Conservation (phyloP, 805 yeast genomes). For the Metschnikowia picachoensis region DNA sequence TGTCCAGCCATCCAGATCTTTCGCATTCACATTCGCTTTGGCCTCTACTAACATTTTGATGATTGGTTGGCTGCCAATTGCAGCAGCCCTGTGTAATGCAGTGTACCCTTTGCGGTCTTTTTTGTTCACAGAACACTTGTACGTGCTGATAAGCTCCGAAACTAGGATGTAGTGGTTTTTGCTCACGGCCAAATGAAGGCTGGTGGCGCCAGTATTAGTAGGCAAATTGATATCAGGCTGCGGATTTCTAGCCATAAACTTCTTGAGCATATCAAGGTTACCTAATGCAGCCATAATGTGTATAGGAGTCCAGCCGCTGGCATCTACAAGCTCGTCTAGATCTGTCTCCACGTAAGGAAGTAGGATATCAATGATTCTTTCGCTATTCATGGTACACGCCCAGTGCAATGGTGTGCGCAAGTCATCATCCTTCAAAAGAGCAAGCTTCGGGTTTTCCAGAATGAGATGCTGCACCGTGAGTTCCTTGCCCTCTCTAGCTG, state of each 20-base stretch:
- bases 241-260: slow-evolving; percentile 46
- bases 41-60: slow-evolving; percentile 50
- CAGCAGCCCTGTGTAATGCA: slow-evolving; percentile 80
- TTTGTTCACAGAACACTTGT: slow-evolving; percentile 57
- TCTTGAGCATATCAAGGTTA: slow-evolving; percentile 46
- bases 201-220: slow-evolving; percentile 63
- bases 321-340: slow-evolving; percentile 65
- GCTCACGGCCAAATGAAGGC: slow-evolving; percentile 72
- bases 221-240: slow-evolving; percentile 53
- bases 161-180: slow-evolving; percentile 59
- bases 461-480: slow-evolving; percentile 50
- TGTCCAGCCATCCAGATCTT: slow-evolving; percentile 76
- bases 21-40: slow-evolving; percentile 61
- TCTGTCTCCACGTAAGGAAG: slow-evolving; percentile 39
- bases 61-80: slow-evolving; percentile 62
- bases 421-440: slow-evolving; percentile 58
- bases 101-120: slow-evolving; percentile 66
- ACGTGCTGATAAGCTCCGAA: slow-evolving; percentile 45
- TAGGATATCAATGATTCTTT: slow-evolving; percentile 47
- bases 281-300: slow-evolving; percentile 84
- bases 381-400: slow-evolving; percentile 70
- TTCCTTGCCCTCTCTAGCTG: slow-evolving; percentile 59
- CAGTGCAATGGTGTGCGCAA: slow-evolving; percentile 82
- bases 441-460: slow-evolving; percentile 45
- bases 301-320: slow-evolving; percentile 83